Base-by-base conservation (phyloP, 805 yeast species). In the Pichia thaimueangensis region DNA sequence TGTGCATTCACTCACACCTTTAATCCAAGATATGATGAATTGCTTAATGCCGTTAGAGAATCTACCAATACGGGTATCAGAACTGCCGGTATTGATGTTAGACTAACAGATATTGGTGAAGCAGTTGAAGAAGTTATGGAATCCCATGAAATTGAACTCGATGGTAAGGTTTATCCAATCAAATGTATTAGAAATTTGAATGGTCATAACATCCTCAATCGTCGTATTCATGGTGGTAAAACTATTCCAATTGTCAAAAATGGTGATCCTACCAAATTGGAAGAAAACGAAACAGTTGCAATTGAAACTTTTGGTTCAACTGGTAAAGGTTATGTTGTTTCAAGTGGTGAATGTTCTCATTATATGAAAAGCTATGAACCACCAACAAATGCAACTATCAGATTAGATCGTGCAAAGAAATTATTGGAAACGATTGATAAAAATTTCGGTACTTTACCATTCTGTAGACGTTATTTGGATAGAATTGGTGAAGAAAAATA, bases 241-340 rank as follows among this genome's bases (percentile, higher is more conserved):
- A 80, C 94, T 21, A 97, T 93, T 36, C 99, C 99, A 15, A 93
- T 93, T 56, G 95, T 93, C 28, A 83, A 89, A 56, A 86, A 86
- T 56, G 91, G 88, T 7, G 98, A 93, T 61, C 76, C 76, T 63
- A 93, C 97, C 10, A 91, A 91, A 73, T 91, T 93, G 96, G 99
- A 93, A 63, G 99, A 93, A 69, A 96, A 96, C 49, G 98, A 93
- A 64, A 82, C 87, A 2, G 91, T 86, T 70, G 99, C 99, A 47
- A 91, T 93, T 58, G 99, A 93, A 67, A 93, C 99, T 3, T 93
- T 93, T 58, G 98, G 98, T 11, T 77, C 96, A 34, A 93, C 98
- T 2, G 99, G 99, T 48, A 76, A 83, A 45, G 99, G 97, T 29
- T 82, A 81, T 54, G 97, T 93, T 28, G 68, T 81, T 37, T 68